Conservation (phyloP, 768 basidiomycete genomes). For the Suillus hirtellus region DNA sequence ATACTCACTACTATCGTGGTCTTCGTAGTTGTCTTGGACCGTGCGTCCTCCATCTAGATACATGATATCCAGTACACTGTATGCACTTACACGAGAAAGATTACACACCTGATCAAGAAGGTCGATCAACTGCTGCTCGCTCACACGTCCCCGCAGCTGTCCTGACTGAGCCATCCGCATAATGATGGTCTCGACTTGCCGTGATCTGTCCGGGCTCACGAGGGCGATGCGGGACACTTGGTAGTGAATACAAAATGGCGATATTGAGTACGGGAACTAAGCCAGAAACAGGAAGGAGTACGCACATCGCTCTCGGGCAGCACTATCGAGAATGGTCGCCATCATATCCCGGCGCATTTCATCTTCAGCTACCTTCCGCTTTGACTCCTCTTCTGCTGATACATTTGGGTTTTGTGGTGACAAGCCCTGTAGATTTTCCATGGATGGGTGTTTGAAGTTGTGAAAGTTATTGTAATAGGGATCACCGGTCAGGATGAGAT, state of each 20-base stretch:
- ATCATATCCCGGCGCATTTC: conserved; percentile 76
- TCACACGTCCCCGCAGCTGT: conserved; percentile 74
- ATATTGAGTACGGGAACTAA: conserved; percentile 1
- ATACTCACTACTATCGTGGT: conserved; percentile 57
- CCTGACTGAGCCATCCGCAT: conserved; percentile 83
- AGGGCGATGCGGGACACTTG: conserved; percentile 85
- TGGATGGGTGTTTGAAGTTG: conserved; percentile 6
- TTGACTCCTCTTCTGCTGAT: conserved; percentile 52
- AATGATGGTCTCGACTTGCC: conserved; percentile 77
- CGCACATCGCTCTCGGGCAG: conserved; percentile 80
- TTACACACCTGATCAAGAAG: conserved; percentile 78
- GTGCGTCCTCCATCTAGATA: conserved; percentile 54
- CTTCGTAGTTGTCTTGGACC: conserved; percentile 49
- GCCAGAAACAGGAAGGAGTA: conserved; percentile 8
- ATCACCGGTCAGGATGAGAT: neutral
- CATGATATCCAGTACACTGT: neutral
- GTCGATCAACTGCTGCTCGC: conserved; percentile 80
- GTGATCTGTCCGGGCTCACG: conserved; percentile 79
- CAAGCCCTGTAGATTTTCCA: conserved; percentile 30
- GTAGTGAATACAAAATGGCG: neutral
- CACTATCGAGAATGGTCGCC: conserved; percentile 72
- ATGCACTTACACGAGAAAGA: neutral
- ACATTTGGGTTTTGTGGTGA: conserved; percentile 39
- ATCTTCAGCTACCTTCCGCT: conserved; percentile 65
- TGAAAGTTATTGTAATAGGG: neutral